These are phyloP conservation scores for Forsythia viridissima DNA, from an alignment of 257 asterid genomes.

Conservation along the genomic window DNA sequence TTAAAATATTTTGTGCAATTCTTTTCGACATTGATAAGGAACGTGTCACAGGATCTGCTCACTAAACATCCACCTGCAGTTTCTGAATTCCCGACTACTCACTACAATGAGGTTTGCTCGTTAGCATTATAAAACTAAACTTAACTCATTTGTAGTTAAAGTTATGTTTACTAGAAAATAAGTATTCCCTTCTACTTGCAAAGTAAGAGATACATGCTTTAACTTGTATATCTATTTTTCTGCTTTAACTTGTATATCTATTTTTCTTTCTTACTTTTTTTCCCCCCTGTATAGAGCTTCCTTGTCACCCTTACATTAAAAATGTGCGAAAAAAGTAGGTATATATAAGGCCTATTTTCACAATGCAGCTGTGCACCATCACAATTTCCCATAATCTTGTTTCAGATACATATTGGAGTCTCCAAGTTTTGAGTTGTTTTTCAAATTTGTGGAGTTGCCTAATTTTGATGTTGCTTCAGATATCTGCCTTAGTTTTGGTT, in stretches of 20 bases:
- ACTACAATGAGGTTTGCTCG: too few species aligned
- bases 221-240: conserved; percentile 18
- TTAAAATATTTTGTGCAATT: too few species aligned
- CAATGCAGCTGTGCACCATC: conserved; percentile 15
- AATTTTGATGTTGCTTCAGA: conserved; percentile 82
- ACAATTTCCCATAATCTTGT: conserved; percentile 26
- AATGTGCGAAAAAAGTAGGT: not conserved
- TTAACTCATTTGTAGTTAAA: too few species aligned
- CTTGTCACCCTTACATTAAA: conserved; percentile 19
- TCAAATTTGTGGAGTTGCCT: conserved; percentile 88
- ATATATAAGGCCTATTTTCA: conserved; percentile 19
- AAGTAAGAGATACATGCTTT: conserved; percentile 57
- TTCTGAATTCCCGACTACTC: too few species aligned
- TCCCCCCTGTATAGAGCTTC: conserved; percentile 15
- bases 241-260: too few species aligned
- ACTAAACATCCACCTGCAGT: too few species aligned
- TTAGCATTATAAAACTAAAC: too few species aligned
- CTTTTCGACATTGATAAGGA: too few species aligned
- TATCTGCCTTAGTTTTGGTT: conserved; percentile 19
- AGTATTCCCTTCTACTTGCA: too few species aligned
- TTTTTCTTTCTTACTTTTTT: too few species aligned
- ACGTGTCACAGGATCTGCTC: too few species aligned
- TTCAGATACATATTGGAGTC: conserved; percentile 92
- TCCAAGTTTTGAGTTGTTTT: conserved; percentile 93
- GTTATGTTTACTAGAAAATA: too few species aligned